Evolutionary conservation across 2,329 filamentous ascomycete species (phyloP), one percentile per base, ranked within the genome.

Genomic region (Cladosporium phlei): DNA sequence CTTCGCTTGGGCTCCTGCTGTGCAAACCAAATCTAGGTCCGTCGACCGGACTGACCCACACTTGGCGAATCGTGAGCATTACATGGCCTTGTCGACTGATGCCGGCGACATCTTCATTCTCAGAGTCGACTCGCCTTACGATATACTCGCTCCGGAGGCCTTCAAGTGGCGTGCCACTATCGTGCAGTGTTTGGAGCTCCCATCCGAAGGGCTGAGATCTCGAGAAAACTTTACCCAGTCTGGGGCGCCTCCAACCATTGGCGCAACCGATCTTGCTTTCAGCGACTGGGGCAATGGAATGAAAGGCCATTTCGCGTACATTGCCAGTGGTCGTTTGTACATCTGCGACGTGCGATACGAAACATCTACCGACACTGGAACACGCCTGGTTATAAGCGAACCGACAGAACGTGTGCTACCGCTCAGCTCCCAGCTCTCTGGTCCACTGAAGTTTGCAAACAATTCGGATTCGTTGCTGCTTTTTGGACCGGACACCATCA

Each of bases 41-140:
- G 17, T 35, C 22, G 28, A 40, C 27, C 16, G 20, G 17, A 2
- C 40, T 8, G 45, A 27, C 16, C n/a, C 42, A 16, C 32, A 45
- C 33, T 17, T 45, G 19, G 24, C 32, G 20, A 32, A 28, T 8
- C 30, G 32, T 10, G 22, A 37, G 24, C 59, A 66, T 16, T 57
- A 67, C 12, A 35, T 73, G 27, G 67, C 63, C 6, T 56, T 70
- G 3, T 57, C 66, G 3, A 71, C 70, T 35, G 69, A 71, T 29
- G 60, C 67, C 30, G 70, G 69, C 24, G 59, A 71, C 14, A 55
- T 73, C 8, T 51, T 64, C 4, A 50, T 71, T 6, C 16, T 72
- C 4, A 50, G 52, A n/a, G 39, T 72, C 11, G 49, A 60, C 9
- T 67, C 70, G 4, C 69, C 70, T 1, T 59, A 67, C 30, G 58